Base-by-base conservation (phyloP, 495 filamentous ascomycete species). In the Penicillium argentinense region DNA sequence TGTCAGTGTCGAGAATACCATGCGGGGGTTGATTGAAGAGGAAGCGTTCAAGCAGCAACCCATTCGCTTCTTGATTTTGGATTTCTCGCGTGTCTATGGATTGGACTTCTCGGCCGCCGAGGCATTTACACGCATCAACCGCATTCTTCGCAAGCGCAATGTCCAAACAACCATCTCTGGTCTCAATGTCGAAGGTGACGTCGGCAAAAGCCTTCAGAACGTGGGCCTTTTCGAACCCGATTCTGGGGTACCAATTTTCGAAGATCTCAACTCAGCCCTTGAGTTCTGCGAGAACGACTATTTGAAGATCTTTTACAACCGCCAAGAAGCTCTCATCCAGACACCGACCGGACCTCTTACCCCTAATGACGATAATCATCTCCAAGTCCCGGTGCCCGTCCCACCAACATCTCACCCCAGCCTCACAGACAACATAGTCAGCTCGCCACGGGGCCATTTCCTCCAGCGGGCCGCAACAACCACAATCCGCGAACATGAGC, bases 211-310 rank as follows among this genome's bases (percentile, higher is more conserved):
- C 46, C 76, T 98, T 5, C 71, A 86, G 11, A 88, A 85, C 33
- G 89, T 95, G 5, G 91, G 90, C 5, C 75, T 97, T 1, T 77
- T 84, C 43, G 84, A 86, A 32, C 67, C 78, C 18, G 83, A 82
- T 11, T 77, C 81, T 6, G 79, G 82, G 8, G 85, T 90, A 18
- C 79, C 81, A 46, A 80, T 95, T 13, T 91, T 95, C 47, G 87
- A 87, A 45, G 87, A 95, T 50, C 79, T 98, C 34, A 98, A 98
- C 66, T 87, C 86, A 3, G 93, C 91, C 0, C 76, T 98, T 2
- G 95, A 98, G 57, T 86, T 79, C 57, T 96, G 92, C 66, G 93
- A 98, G 66, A 98, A 98, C 56, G 87, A 96, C 45, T 88, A 96
- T 18, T 76, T 98, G 9, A 88, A 91, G 51, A 84, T 86, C 0